Evolutionary conservation across 306 rosid species (phyloP).

Genomic region (Fagus sylvatica): DNA sequence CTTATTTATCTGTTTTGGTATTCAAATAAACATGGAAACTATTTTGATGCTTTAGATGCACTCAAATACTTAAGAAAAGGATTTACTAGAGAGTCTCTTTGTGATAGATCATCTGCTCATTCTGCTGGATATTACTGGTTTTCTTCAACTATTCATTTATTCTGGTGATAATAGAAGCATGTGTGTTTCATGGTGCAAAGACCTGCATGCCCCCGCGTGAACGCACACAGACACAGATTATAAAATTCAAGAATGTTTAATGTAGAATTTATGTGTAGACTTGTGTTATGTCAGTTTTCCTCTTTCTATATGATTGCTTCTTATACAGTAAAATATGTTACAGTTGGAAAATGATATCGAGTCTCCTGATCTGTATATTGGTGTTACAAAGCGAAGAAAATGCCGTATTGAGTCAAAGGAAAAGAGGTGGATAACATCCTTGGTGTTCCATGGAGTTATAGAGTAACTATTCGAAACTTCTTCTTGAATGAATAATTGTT

Average conservation of each 20-base stretch:
- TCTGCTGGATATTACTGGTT: background rate
- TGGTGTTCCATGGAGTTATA: conserved; percentile 61
- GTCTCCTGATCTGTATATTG: conserved; percentile 66
- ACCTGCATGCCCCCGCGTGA: no score
- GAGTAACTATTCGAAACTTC: conserved; percentile 46
- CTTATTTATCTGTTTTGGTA: background rate
- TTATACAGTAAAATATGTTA: conserved; percentile 23
- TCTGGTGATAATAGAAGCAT: background rate
- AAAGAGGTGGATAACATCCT: conserved; percentile 47
- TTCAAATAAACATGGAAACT: background rate
- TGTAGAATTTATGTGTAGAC: conserved; percentile 8
- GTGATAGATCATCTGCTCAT: background rate
- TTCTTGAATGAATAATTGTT: background rate
- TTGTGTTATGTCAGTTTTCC: conserved; percentile 8
- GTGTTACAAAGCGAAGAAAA: conserved; percentile 63
- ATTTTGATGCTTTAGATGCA: background rate
- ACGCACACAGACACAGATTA: background rate
- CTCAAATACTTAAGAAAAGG: background rate
- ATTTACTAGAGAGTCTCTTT: background rate
- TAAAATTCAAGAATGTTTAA: background rate
- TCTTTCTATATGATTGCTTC: conserved; percentile 5
- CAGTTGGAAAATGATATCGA: conserved; percentile 63
- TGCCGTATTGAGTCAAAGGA: conserved; percentile 49
- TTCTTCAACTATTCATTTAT: background rate
- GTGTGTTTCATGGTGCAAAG: background rate